Base-by-base conservation (phyloP, 768 basidiomycete genomes). In the Termitomyces sp. region DNA sequence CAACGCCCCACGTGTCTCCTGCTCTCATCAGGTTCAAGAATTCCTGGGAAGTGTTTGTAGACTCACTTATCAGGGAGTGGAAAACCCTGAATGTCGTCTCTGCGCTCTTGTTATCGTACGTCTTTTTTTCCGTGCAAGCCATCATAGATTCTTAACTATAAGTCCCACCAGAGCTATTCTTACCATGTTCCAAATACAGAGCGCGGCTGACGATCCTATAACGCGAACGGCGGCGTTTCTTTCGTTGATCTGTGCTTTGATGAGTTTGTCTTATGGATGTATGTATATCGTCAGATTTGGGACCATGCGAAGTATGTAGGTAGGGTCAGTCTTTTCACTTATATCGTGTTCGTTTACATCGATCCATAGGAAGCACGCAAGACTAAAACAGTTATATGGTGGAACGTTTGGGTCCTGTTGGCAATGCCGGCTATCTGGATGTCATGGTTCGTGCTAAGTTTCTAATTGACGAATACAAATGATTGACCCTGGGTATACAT, bases 11-110 rank as follows among this genome's bases (percentile, higher is more conserved):
- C 1, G 86, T 86, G 4, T 82, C 87, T 0, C 87, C 86, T 5
- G 82, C 88, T 5, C 69, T 90, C 43, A 72, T 83, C 8, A 75
- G 85, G 50, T 92, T 92, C 76, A 80, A 81, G 58, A 70, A 74
- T 61, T 80, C 63, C 18, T 64, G 63, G 63, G 63, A 91, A 69
- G 70, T 66, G 0, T 89, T 91, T 63, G 79, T 90, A 12, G 85
- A 88, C 56, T 83, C 86, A 0, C 73, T 91, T n/a, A 60, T 79
- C 61, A 78, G 82, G 30, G 88, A 90, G 64, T 90, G 87, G 87
- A 90, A 90, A 73, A 90, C 88, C 5, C 59, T 79, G 44, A 91
- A 91, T 64, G 76, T 91, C 23, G 82, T 91, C 20, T 90, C 88
- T 13, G 89, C 86, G 7, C 69, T 91, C 32, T 68, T 80, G 20